Base-by-base conservation (phyloP, 2,329 filamentous ascomycete genomes). In the Didymella keratinophila region DNA sequence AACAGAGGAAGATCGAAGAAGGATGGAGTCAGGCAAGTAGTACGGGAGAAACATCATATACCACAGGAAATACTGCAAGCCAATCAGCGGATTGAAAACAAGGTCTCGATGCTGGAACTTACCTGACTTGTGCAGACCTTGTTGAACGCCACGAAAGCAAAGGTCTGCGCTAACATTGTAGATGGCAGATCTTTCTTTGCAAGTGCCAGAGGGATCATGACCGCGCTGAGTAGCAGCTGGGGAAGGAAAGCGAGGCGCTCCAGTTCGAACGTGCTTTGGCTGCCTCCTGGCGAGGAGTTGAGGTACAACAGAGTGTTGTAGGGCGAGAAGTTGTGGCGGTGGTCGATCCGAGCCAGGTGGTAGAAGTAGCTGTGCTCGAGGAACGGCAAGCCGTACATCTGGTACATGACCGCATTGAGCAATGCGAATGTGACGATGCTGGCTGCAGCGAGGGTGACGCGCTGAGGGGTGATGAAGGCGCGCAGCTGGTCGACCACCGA, bases 51-150 rank as follows among this genome's bases (percentile, higher is more conserved):
- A 91, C 64, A 97, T 87, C 78, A 97, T 88, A 78, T 99, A 98
- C 95, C 95, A 99, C 48, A 99, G 85, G 77, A 99, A 99, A 76
- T 99, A 99, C 92, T 97, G 48, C 4, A 27, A 9, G 14, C 41
- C 2, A n/a, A 27, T 43, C 11, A 43, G 41, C 3, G 6, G 6
- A 42, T 21, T 11, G 39, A 11, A 10, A 14, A 42, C 39, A 16
- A 2, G 6, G 21, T 6, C 4, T 43, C 14, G 23, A n/a, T 43
- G 10, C n/a, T 3, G 5, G 16, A 8, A n/a, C 84, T 63, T 84
- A 95, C 92, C 85, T 98, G 94, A 71, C 93, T 97, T 3, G 95
- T 99, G 83, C 94, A 98, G 62, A 99, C 95, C 81, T 99, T 99
- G 80, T 99, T 99, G 69, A 98, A 98, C 0, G 93, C 89, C 4